Percentiles rank a stretch among this genome's conserved stretches.
Conservation (phyloP, 768 basidiomycete genomes). For the Russula brevipes region DNA sequence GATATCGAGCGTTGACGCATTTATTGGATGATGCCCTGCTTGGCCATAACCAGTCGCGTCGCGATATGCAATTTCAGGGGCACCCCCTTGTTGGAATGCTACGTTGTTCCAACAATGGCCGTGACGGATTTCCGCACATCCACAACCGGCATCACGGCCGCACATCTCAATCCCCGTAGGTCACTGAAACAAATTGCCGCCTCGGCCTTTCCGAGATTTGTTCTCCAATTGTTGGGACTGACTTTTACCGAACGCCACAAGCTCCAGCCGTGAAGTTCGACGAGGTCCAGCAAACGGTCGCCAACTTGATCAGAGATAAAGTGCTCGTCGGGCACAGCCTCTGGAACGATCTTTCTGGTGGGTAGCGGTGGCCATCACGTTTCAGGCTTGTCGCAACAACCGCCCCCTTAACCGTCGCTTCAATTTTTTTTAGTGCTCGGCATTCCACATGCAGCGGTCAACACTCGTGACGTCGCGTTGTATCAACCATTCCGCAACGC, state of each 20-base stretch:
- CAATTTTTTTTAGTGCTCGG: conserved; percentile 53
- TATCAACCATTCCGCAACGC: conserved; percentile 79
- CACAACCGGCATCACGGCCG: conserved; percentile 50
- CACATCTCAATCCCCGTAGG: conserved; percentile 40
- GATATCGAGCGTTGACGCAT: background rate
- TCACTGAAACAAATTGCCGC: background rate
- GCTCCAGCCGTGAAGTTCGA: conserved; percentile 52
- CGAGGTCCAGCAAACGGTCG: conserved; percentile 61
- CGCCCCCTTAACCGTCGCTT: conserved; percentile 18
- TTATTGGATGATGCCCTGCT: background rate
- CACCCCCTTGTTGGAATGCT: conserved; percentile 54
- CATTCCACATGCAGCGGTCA: conserved; percentile 71
- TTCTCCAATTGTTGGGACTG: background rate
- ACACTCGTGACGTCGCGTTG: conserved; percentile 74
- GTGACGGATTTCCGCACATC: conserved; percentile 71
- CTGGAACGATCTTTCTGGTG: conserved; percentile 80
- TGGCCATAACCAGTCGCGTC: conserved; percentile 37
- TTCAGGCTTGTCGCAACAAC: background rate
- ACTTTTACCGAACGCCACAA: conserved; percentile 24
- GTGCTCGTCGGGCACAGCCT: conserved; percentile 70
- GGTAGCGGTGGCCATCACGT: conserved; percentile 22
- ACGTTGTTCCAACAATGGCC: conserved; percentile 58
- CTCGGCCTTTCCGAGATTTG: background rate
- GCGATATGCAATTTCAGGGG: conserved; percentile 41
- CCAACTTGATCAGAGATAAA: conserved; percentile 62